Evolutionary conservation across 2,329 filamentous ascomycete genomes (phyloP), one percentile per base, ranked within the genome.

Genomic region (Fusarium sp.): DNA sequence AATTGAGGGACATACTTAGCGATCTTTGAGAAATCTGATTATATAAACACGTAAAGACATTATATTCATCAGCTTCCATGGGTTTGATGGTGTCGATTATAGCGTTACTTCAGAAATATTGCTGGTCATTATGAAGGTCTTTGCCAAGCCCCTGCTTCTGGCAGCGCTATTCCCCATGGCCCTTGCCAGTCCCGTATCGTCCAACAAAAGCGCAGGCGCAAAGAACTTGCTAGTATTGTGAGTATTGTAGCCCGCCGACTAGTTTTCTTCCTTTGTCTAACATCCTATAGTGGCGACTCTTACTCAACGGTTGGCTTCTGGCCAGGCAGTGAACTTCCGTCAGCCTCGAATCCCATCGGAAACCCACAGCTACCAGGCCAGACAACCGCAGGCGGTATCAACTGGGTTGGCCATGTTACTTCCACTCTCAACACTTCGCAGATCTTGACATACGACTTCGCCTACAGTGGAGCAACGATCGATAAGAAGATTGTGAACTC

Each of bases 361-460:
- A 73, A 73, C 48, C 70, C 70, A 6, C 41, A 47, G 1, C 20
- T 69, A 3, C 67, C 67, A 8, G 71, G 71, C 2, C 70, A 70
- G 27, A 73, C 71, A 16, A 73, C 71, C 4, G 62, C 58, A 20
- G 67, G 57, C 20, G 70, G 71, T 8, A 45, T 73, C 1, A 73
- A 73, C 22, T 73, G 71, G 71, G 71, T 72, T 3, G 71, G 71
- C 25, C 59, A 73, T 25, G 56, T 63, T 8, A 69, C 68, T 1
- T 58, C 65, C 10, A 59, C 62, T 9, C 48, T 71, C 1, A 73
- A 73, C 13, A 69, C 62, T 0, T 72, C 71, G 0, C 22, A 65
- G 5, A 54, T 73, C 2, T 30, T 71, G n/a, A 60, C 71, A 8
- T 71, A 73, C 16, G 71, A 73, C 54, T 73, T 73, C 60, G 67